Conservation (phyloP, 1,284 basidiomycete species). For the Ustilago curta region DNA sequence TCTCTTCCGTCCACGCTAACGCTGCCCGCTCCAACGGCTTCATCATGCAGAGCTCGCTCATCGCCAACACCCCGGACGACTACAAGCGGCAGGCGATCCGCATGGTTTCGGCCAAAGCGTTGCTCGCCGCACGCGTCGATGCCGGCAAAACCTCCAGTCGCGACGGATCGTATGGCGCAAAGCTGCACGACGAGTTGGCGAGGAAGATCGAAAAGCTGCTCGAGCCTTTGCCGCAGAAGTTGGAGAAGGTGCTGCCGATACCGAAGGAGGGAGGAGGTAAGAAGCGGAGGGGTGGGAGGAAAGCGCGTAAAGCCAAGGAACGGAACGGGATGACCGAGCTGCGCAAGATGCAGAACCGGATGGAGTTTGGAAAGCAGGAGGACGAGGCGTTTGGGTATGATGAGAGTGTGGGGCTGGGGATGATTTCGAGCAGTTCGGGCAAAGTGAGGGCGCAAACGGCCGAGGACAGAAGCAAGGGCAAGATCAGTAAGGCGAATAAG, state of each 20-base stretch:
- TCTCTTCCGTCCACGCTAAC: slow-evolving; percentile 76
- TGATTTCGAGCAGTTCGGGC: slow-evolving; percentile 86
- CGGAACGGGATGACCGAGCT: slow-evolving; percentile 96
- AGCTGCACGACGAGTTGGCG: slow-evolving; percentile 85
- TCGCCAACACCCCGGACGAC: slow-evolving; percentile 87
- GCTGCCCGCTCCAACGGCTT: slow-evolving; percentile 87
- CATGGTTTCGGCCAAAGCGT: slow-evolving; percentile 90
- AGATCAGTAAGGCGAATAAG: slow-evolving; percentile 95
- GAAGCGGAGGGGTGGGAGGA: slow-evolving; percentile 86
- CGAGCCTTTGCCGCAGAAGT: slow-evolving; percentile 93
- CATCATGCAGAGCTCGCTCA: slow-evolving; percentile 90
- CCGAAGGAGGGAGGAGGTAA: slow-evolving; percentile 93
- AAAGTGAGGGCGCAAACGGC: slow-evolving; percentile 86
- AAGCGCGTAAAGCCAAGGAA: slow-evolving; percentile 95
- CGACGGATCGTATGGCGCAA: slow-evolving; percentile 85
- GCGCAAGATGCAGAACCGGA: slow-evolving; percentile 94
- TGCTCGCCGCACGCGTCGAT: slow-evolving; percentile 92
- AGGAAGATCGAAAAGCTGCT: slow-evolving; percentile 90
- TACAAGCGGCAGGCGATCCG: slow-evolving; percentile 92
- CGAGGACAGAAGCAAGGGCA: slow-evolving; percentile 90
- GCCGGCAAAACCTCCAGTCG: slow-evolving; percentile 78
- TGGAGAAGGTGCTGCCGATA: slow-evolving; percentile 92
- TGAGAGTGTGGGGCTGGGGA: slow-evolving; percentile 94
- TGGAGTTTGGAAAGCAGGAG: slow-evolving; percentile 95
- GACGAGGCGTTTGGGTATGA: slow-evolving; percentile 96